Percentiles rank a stretch among this genome's conserved stretches.
Evolutionary conservation across 495 filamentous ascomycete species (phyloP).

Genomic region (Aspergillus avenaceus): DNA sequence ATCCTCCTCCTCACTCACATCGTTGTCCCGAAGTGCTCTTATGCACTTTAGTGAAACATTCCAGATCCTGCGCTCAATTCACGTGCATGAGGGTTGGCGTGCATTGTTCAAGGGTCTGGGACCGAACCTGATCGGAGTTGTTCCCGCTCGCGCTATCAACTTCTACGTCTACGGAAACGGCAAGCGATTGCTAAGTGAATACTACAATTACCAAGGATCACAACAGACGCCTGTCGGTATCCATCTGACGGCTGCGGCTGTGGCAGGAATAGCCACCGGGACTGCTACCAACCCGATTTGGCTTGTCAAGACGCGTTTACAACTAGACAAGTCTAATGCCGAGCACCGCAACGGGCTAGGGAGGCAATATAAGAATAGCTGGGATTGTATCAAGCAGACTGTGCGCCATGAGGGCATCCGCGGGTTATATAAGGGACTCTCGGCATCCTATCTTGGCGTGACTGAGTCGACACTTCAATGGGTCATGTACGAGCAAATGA

Average conservation of each 20-base stretch:
- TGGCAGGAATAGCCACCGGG: conserved; percentile 54
- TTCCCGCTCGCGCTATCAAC: conserved; percentile 55
- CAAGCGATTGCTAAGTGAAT: conserved; percentile 45
- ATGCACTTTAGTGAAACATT: conserved; percentile 54
- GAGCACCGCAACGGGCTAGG: conserved; percentile 28
- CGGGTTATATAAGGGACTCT: conserved; percentile 52
- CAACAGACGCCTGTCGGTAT: conserved; percentile 42
- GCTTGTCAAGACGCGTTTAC: conserved; percentile 56
- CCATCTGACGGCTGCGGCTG: conserved; percentile 47
- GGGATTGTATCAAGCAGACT: conserved; percentile 52
- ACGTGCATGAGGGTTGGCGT: conserved; percentile 50
- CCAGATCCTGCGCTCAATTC: conserved; percentile 52
- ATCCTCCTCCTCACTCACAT: conserved; percentile 39
- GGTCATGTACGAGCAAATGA: conserved; percentile 58
- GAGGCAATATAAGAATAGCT: conserved; percentile 50
- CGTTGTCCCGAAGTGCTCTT: conserved; percentile 40
- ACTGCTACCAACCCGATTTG: conserved; percentile 59
- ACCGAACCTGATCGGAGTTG: conserved; percentile 54
- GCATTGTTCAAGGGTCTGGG: conserved; percentile 58
- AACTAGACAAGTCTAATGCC: conserved; percentile 50
- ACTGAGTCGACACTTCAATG: conserved; percentile 55
- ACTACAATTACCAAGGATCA: conserved; percentile 37
- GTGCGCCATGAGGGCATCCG: conserved; percentile 48
- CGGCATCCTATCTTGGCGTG: conserved; percentile 53
- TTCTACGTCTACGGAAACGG: conserved; percentile 59